Conservation (phyloP, 306 rosid species). For the Pyrus pyrifolia region DNA sequence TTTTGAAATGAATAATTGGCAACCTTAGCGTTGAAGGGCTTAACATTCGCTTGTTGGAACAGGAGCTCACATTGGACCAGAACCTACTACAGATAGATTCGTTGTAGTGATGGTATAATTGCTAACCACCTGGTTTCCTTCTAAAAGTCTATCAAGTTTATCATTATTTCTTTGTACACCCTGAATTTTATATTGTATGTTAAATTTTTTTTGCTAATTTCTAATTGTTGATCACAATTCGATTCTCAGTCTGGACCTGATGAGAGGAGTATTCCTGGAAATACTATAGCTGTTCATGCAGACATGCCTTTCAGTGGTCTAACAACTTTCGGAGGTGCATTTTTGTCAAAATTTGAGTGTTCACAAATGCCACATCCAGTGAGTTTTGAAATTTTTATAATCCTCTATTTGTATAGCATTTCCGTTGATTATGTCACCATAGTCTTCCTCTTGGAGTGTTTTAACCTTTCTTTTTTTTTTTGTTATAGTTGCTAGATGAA, state of each 20-base stretch:
- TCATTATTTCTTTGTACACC: not conserved
- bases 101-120: constrained; percentile 82
- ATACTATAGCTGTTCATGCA: constrained; percentile 89
- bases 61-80: constrained; percentile 98
- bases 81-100: constrained; percentile 97
- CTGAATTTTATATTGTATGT: not conserved
- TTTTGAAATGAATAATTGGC: not conserved
- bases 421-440: not conserved
- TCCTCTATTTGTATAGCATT: not conserved
- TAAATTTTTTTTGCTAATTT: not conserved
- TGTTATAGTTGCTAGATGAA: constrained; percentile 62
- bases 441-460: not conserved
- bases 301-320: constrained; percentile 87
- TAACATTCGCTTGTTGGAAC: constrained; percentile 12
- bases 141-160: not conserved
- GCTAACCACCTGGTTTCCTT: not conserved
- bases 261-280: constrained; percentile 93
- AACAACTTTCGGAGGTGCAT: constrained; percentile 82
- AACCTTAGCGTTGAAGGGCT: no score
- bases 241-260: constrained; percentile 78
- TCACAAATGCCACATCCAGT: constrained; percentile 97
- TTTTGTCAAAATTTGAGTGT: constrained; percentile 84
- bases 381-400: constrained; percentile 21
- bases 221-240: constrained; percentile 6
- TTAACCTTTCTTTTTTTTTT: not conserved